Evolutionary conservation across 2,329 filamentous ascomycete species (phyloP), one percentile per base, ranked within the genome.

Genomic region (Diplodia intermedia): DNA sequence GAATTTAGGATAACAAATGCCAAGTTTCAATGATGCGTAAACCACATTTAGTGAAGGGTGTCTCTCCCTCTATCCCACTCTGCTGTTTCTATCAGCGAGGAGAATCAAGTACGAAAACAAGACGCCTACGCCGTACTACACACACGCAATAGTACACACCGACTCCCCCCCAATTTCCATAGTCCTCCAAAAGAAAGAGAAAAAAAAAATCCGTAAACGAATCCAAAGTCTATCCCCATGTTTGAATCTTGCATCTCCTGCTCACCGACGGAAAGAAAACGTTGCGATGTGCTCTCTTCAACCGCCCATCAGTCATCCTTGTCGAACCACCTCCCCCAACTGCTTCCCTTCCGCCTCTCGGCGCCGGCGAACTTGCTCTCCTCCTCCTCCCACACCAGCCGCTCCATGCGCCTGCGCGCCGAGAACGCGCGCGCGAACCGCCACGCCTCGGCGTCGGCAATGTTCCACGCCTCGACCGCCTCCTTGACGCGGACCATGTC

Each of bases 381-480:
- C 69, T 90, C 86, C 70, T 89, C 86, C 75, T 92, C 89, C 90
- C 90, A 94, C 73, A 86, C 82, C 71, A 82, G 76, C 68, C 90
- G 82, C 82, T 93, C 90, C 55, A 90, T 82, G 31, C 83, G 80
- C 52, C 85, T 81, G 47, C 90, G 81, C 20, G 90, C 90, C 62
- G 88, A 80, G 71, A 86, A 92, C 0, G 91, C 90, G 47, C 89
- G 82, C 5, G 89, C 85, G 74, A 94, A 94, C 73, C 86, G 87
- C 91, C 91, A 94, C 1, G 88, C 88, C 78, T 94, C 91, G 1
- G 89, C 89, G 73, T 94, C 91, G 0, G 88, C 90, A 71, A 93
- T 76, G 75, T 86, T 84, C 73, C 83, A 85, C 56, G 79, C 77
- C 75, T 85, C 83, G 6, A 84, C 80, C 23, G 78, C 78, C n/a